Evolutionary conservation across 225 moss, liverwort and hornwort species (phyloP).

Genomic region (Rhytidiadelphus loreus): DNA sequence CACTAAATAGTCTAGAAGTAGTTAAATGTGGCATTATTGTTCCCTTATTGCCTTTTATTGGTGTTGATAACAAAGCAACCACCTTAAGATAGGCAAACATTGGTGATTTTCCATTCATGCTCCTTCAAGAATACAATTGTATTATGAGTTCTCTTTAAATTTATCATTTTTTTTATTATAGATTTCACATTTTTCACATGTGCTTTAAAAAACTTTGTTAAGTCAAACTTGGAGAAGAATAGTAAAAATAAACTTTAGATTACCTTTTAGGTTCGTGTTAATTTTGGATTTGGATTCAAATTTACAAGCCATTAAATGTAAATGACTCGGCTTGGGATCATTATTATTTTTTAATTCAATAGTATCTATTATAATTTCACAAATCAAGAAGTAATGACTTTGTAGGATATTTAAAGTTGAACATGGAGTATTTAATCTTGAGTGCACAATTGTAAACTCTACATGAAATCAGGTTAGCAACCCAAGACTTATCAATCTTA

Average conservation of each 20-base stretch:
- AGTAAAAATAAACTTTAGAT: neutral
- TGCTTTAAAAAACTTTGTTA: neutral
- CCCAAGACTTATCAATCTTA: too few relatives aligned
- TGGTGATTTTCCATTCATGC: neutral
- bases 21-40: too few relatives aligned
- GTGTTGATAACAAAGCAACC: neutral
- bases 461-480: too few relatives aligned
- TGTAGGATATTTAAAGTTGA: neutral
- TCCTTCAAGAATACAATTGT: neutral
- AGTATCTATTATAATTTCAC: neutral
- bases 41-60: neutral
- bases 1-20: too few relatives aligned
- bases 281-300: neutral
- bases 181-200: neutral
- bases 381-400: neutral
- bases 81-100: neutral
- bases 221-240: neutral
- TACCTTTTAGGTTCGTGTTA: neutral
- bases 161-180: neutral
- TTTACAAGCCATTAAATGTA: neutral
- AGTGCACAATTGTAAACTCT: too few relatives aligned
- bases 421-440: too few relatives aligned
- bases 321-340: too few relatives aligned
- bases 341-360: too few relatives aligned
- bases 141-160: neutral